Base-by-base conservation (phyloP, 2,329 filamentous ascomycete species). In the Colletotrichum sp. region DNA sequence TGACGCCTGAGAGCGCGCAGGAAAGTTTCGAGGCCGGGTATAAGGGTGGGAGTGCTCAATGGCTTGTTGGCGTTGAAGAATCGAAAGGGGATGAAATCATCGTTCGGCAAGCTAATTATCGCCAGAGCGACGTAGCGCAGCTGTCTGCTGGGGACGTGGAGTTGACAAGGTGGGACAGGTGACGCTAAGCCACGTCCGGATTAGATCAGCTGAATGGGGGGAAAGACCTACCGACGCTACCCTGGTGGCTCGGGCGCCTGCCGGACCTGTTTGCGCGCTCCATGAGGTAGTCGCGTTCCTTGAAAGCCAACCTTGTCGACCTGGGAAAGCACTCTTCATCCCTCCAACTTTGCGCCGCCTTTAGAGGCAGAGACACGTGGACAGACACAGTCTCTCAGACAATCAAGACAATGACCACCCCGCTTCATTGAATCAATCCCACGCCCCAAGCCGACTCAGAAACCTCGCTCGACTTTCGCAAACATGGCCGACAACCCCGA, bases 401-500 rank as follows among this genome's bases (percentile, higher is more conserved):
- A n/a, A 63, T 34, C 13, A 26, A 24, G 58, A 68, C 30, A 59
- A 75, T 73, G 43, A 24, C 48, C 6, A 38, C 43, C 58, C 28
- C 30, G 34, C 21, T 58, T 14, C 24, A 4, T 64, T 64, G 21
- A 68, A 7, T 7, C 28, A 28, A 26, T 18, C 24, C 14, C 4
- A 34, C n/a, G 5, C 62, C 34, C 43, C 18, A 12, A 21, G 18
- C 26, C 43, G 18, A 64, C 56, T 16, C 28, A 16, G 43, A 52
- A 52, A 52, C n/a, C 18, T 36, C 8, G 26, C 38, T 5, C 32
- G n/a, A 13, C n/a, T 24, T 28, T 14, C 30, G 58, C 14, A 76
- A 78, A 69, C 58, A 95, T 95, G 93, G 91, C 91, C 73, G 92
- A 92, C 56, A 67, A 61, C 56, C 81, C 85, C 12, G 83, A 84